phyloP scores from a whole-genome alignment of 345 rosid species.

The Lepidium aucheri region DNA sequence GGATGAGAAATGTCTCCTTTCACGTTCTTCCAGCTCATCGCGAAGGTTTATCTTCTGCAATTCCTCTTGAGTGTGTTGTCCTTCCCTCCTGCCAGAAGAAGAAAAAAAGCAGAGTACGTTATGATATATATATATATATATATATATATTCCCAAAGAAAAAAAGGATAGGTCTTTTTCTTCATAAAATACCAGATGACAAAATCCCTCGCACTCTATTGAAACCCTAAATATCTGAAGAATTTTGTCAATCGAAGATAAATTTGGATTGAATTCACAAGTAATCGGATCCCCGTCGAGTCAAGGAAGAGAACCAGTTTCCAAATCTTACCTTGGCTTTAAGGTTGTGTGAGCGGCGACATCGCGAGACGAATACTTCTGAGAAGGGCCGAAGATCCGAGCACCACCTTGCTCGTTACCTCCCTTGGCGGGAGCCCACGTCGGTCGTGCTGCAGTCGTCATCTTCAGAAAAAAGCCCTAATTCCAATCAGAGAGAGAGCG shows the following conservation, averaged over 20 bases:
- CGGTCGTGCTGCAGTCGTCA: conserved; percentile 98
- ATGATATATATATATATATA: no score
- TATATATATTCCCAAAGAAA: background rate
- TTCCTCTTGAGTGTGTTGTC: conserved; percentile 90
- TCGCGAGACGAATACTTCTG: conserved; percentile 97
- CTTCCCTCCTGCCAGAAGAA: conserved; percentile 57
- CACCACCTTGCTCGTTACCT: conserved; percentile 96
- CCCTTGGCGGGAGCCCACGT: conserved; percentile 99
- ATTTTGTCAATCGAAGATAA: background rate
- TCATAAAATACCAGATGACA: background rate
- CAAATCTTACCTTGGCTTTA: conserved; percentile 69
- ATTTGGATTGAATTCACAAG: background rate
- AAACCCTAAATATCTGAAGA: conserved; percentile 15
- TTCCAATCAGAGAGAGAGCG: background rate
- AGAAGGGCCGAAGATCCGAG: conserved; percentile 94
- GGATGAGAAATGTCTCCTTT: conserved; percentile 80
- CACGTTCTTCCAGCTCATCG: conserved; percentile 87
- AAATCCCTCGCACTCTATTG: background rate
- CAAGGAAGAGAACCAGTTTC: background rate
- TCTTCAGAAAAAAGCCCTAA: conserved; percentile 24
- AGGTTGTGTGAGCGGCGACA: conserved; percentile 76
- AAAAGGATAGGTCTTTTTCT: background rate
- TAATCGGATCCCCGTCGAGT: background rate
- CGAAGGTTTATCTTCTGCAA: conserved; percentile 74
- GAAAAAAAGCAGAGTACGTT: background rate